Base-by-base conservation (phyloP, 345 rosid genomes). In the Erodium maritimum region DNA sequence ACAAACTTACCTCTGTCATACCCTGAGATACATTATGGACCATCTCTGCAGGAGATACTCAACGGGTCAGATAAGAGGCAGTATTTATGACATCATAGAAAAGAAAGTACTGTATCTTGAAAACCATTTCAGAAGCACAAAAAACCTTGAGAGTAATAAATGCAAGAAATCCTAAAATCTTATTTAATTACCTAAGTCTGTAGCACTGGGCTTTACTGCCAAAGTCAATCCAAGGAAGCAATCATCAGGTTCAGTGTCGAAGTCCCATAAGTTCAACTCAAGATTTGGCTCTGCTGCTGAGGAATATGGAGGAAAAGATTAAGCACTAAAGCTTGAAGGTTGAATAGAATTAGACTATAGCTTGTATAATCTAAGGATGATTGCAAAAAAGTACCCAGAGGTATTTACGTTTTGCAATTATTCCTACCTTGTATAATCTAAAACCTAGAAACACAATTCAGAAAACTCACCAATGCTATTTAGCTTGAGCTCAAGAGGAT, bases 231-330 rank as follows among this genome's bases (percentile, higher is more conserved):
- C 97, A 67, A 91, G 89, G 67, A 87, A 91, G 71, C 89, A 87
- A 61, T 91, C 97, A 62, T 91, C 94, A 55, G 86, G 73, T 75
- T 87, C 79, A 54, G 79, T 68, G 67, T 82, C 79, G 45, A 91
- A 91, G 82, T 85, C 81, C 96, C 97, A 87, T 25, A 91, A 85
- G 65, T 83, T 91, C 74, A 91, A 71, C 81, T 91, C 97, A 34
- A 91, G 97, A 75, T 85, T 91, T 69, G 95, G 97, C 76, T 71
- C 78, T 19, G 82, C 61, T 55, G 77, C 94, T 85, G 79, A 60
- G 65, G 54, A 77, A 65, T 19, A 57, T 29, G 19, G 19, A 52
- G 18, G 59, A 54, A 65, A 65, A 56, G 24, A 29, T 12, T 34
- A 29, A 23, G 25, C 13, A 23, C 50, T 57, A 19, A 13, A 14